These are phyloP conservation scores for Elaeis oleifera DNA, from an alignment of 202 grass and related monocot species.

Conservation along the genomic window DNA sequence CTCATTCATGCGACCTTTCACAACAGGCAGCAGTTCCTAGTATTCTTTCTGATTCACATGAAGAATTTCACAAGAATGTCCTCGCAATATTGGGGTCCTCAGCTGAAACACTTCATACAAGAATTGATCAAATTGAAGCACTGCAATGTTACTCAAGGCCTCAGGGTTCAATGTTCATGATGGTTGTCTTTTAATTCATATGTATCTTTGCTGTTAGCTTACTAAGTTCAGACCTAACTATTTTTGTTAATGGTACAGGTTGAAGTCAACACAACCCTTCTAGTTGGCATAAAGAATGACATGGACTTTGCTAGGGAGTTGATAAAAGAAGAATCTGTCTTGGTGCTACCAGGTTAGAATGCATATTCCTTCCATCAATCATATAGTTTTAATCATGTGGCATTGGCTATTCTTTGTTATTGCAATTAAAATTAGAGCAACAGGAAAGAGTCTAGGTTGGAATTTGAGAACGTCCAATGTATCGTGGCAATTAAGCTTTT, in stretches of 20 bases:
- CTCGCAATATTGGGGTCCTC: constrained; percentile 46
- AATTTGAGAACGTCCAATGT: too few species aligned
- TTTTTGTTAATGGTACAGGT: constrained; percentile 30
- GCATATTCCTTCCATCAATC: too few species aligned
- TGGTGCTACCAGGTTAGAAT: constrained; percentile 55
- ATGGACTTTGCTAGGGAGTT: constrained; percentile 66
- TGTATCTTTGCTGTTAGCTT: too few species aligned
- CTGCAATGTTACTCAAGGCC: constrained; percentile 67
- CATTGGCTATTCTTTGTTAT: too few species aligned
- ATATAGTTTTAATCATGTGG: too few species aligned
- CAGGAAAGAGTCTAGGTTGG: too few species aligned
- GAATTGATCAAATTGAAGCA: constrained; percentile 48
- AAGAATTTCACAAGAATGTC: constrained; percentile 53
- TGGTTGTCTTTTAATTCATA: constrained; percentile 30
- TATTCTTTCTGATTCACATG: constrained; percentile 54
- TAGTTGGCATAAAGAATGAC: constrained; percentile 56
- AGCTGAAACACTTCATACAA: constrained; percentile 43
- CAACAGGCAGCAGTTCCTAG: constrained; percentile 54
- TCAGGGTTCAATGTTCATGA: constrained; percentile 93
- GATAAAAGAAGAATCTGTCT: constrained; percentile 88
- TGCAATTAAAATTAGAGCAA: too few species aligned
- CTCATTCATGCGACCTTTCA: constrained; percentile 3
- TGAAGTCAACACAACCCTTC: constrained; percentile 55
- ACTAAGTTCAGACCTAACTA: too few species aligned
- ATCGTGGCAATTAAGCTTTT: too few species aligned